A percentile compares a stretch with the other conserved stretches of the same genome.
These are phyloP conservation scores for Monosporascus sp. DNA, from an alignment of 2,329 filamentous ascomycete species.

Conservation along the genomic window DNA sequence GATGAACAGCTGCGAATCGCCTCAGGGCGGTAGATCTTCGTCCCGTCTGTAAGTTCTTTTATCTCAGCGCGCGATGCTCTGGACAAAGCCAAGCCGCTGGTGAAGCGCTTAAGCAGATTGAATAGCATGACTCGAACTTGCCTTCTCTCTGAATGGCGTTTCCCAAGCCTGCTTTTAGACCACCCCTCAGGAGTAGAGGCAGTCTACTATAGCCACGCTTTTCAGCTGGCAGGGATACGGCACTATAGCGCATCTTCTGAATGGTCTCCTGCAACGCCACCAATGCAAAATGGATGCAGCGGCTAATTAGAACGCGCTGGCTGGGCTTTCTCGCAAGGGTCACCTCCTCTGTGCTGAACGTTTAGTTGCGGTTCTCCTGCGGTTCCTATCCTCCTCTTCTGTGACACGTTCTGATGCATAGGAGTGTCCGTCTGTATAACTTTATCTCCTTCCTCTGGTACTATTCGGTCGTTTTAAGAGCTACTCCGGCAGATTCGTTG, in stretches of 20 bases:
- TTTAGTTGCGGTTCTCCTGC: background rate
- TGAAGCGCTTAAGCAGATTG: too few relatives aligned
- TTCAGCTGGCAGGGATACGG: conserved; percentile 17
- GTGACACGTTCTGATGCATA: background rate
- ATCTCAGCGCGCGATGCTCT: too few relatives aligned
- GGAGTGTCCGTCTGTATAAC: background rate
- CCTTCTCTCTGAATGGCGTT: too few relatives aligned
- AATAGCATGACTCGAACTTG: too few relatives aligned
- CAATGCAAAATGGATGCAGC: background rate
- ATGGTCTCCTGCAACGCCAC: background rate
- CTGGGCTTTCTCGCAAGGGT: background rate
- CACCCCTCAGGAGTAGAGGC: too few relatives aligned
- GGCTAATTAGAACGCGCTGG: background rate
- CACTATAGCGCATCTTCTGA: conserved; percentile 1
- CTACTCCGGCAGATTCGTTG: background rate
- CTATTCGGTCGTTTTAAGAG: background rate
- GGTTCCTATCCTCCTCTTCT: background rate
- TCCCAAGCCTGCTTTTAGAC: too few relatives aligned
- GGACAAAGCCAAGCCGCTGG: too few relatives aligned
- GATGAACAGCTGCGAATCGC: too few relatives aligned
- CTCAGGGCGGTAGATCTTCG: too few relatives aligned
- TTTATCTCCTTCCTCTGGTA: background rate
- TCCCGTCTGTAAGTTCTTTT: too few relatives aligned
- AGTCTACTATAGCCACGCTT: background rate
- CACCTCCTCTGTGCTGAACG: background rate